A percentile compares a stretch with the other conserved stretches of the same genome.
These are phyloP conservation scores for Xylariaceae sp. DNA, from an alignment of 2,329 filamentous ascomycete species.

Conservation along the genomic window DNA sequence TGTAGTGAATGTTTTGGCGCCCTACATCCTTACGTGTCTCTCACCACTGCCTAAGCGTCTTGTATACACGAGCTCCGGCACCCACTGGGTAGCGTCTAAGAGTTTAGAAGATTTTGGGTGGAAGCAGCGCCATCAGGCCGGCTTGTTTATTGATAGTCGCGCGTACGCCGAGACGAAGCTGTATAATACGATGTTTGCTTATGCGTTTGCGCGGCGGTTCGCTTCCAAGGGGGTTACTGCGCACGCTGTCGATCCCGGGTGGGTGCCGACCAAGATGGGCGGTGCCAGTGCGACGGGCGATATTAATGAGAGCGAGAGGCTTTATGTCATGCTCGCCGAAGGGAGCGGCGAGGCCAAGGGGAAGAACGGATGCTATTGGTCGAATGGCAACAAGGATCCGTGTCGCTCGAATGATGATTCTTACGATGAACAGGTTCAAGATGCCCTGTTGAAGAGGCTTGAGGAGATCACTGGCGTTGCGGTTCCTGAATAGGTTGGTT, in stretches of 20 bases:
- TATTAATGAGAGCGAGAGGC: slow-evolving; percentile 42
- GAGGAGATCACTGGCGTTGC: slow-evolving; percentile 27
- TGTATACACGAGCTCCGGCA: slow-evolving; percentile 47
- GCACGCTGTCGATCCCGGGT: slow-evolving; percentile 49
- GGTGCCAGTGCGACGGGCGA: slow-evolving; percentile 44
- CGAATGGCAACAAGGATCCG: slow-evolving; percentile 27
- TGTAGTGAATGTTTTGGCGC: slow-evolving; percentile 54
- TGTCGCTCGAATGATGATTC: slow-evolving; percentile 30
- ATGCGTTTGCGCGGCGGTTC: slow-evolving; percentile 47
- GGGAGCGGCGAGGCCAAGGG: slow-evolving; percentile 34
- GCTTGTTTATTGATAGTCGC: neutral
- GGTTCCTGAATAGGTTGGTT: slow-evolving; percentile 8
- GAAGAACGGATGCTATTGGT: slow-evolving; percentile 39
- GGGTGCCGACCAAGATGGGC: slow-evolving; percentile 54
- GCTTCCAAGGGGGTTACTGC: slow-evolving; percentile 37
- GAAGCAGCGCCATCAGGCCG: slow-evolving; percentile 16
- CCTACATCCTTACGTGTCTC: slow-evolving; percentile 52
- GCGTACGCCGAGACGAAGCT: slow-evolving; percentile 52
- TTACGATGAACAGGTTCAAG: slow-evolving; percentile 41
- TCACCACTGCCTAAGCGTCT: slow-evolving; percentile 44
- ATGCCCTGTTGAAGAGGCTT: slow-evolving; percentile 40
- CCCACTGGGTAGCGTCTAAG: slow-evolving; percentile 42
- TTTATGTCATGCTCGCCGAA: slow-evolving; percentile 45
- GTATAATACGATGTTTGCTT: slow-evolving; percentile 53
- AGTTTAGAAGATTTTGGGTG: slow-evolving; percentile 35